Percentiles rank a stretch among this genome's conserved stretches.
These are phyloP conservation scores for Diaporthe eres DNA, from an alignment of 2,329 filamentous ascomycete genomes.

Conservation along the genomic window DNA sequence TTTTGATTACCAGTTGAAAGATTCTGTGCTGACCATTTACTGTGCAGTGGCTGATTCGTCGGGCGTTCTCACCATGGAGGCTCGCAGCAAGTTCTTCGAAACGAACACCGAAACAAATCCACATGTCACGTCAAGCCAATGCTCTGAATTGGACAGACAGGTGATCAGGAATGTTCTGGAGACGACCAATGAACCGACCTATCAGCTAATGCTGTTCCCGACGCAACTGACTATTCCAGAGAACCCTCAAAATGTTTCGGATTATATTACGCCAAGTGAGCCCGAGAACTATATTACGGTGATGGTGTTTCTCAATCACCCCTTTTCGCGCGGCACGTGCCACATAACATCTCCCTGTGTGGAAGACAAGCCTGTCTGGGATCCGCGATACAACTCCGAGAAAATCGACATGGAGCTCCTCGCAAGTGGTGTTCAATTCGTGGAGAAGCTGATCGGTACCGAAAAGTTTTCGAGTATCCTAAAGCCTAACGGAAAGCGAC, in stretches of 20 bases:
- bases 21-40: neutral
- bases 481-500: slow-evolving; percentile 42
- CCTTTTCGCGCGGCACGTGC: slow-evolving; percentile 68
- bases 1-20: neutral
- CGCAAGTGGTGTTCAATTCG: slow-evolving; percentile 56
- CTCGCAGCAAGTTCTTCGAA: slow-evolving; percentile 19
- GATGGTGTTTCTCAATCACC: slow-evolving; percentile 69
- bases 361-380: slow-evolving; percentile 61
- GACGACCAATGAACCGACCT: slow-evolving; percentile 43
- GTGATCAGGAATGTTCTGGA: neutral
- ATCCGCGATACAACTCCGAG: slow-evolving; percentile 66
- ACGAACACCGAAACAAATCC: neutral
- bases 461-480: slow-evolving; percentile 57
- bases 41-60: slow-evolving; percentile 18
- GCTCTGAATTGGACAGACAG: neutral
- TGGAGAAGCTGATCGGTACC: slow-evolving; percentile 55
- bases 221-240: slow-evolving; percentile 45
- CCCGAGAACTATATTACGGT: slow-evolving; percentile 64
- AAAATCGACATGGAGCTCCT: slow-evolving; percentile 61
- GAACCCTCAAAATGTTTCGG: slow-evolving; percentile 43
- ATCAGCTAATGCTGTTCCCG: slow-evolving; percentile 47
- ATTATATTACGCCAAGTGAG: slow-evolving; percentile 46
- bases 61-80: slow-evolving; percentile 6
- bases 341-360: slow-evolving; percentile 63
- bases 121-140: neutral